Conservation (phyloP, 345 rosid genomes). For the Durio zibethinus region DNA sequence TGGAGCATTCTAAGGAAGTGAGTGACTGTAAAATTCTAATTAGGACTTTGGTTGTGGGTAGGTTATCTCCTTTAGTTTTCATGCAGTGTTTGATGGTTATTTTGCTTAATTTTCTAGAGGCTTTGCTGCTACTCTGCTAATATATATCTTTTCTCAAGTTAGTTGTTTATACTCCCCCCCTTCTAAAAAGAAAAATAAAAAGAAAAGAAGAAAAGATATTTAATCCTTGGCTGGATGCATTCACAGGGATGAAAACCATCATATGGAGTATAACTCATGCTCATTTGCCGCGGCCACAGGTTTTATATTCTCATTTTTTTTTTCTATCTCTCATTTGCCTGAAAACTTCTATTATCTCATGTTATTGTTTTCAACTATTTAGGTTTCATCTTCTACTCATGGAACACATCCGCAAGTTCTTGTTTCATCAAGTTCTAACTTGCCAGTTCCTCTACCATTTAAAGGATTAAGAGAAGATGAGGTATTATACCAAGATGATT, state of each 20-base stretch:
- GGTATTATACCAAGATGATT: slow-evolving; percentile 41
- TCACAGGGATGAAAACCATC: slow-evolving; percentile 95
- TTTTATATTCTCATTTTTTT: slow-evolving; percentile 22
- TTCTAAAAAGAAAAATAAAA: neutral
- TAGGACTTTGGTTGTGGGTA: slow-evolving; percentile 99
- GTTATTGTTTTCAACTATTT: slow-evolving; percentile 27
- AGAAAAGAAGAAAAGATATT: neutral
- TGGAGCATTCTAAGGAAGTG: slow-evolving; percentile 97
- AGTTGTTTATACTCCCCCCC: neutral
- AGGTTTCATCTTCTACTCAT: slow-evolving; percentile 54
- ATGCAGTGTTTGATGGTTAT: neutral
- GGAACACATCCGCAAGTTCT: slow-evolving; percentile 67
- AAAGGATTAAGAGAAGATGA: slow-evolving; percentile 99
- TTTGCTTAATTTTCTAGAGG: slow-evolving; percentile 7
- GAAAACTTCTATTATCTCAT: neutral
- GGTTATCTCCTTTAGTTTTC: slow-evolving; percentile 14
- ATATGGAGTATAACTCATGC: slow-evolving; percentile 98
- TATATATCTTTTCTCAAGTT: neutral
- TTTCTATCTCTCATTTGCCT: slow-evolving; percentile 1
- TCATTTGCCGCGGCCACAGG: slow-evolving; percentile 95
- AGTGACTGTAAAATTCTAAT: slow-evolving; percentile 94
- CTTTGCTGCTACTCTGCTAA: neutral
- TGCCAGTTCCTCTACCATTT: slow-evolving; percentile 68
- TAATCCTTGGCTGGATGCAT: slow-evolving; percentile 21
- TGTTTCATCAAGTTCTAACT: slow-evolving; percentile 55